Percentiles rank a stretch among this genome's conserved stretches.
phyloP scores from a whole-genome alignment of 2,329 filamentous ascomycete species.

The Ophioceras dolichostomum region DNA sequence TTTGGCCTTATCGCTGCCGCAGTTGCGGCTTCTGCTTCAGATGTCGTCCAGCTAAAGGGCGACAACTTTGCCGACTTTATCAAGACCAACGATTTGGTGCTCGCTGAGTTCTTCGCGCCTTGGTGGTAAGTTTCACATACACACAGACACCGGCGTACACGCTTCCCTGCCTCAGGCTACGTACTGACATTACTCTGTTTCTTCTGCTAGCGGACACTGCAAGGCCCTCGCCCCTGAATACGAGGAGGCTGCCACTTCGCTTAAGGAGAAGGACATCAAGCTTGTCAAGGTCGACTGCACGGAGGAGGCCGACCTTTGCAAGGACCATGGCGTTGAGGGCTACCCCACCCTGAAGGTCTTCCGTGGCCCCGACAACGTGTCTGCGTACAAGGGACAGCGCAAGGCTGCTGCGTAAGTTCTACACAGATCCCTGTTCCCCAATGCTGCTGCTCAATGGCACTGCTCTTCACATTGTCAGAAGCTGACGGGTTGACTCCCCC shows the following conservation, averaged over 20 bases:
- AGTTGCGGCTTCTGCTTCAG: constrained; percentile 54
- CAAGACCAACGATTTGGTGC: constrained; percentile 73
- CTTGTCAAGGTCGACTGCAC: constrained; percentile 91
- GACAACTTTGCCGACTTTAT: constrained; percentile 83
- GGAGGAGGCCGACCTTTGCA: constrained; percentile 84
- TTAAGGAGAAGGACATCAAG: constrained; percentile 81
- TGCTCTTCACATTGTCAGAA: too few species aligned
- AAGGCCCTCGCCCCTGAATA: constrained; percentile 93
- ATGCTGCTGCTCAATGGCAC: not conserved
- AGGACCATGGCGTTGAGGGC: constrained; percentile 81
- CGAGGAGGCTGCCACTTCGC: constrained; percentile 69
- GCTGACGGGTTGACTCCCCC: not conserved
- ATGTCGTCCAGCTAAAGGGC: constrained; percentile 75
- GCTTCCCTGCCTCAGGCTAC: not conserved
- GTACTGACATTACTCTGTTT: constrained; percentile 2
- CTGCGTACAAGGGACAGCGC: constrained; percentile 77
- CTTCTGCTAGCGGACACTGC: constrained; percentile 75
- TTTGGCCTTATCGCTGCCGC: constrained; percentile 42
- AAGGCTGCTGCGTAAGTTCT: constrained; percentile 62
- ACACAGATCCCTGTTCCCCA: too few species aligned
- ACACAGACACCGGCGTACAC: not conserved
- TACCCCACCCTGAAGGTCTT: constrained; percentile 99
- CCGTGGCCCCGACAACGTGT: constrained; percentile 72
- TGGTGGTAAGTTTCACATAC: constrained; percentile 37
- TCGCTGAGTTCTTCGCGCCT: constrained; percentile 57